Conservation (phyloP, 1,139 yeast species). For the Nadsonia starkeyi-henricii region DNA sequence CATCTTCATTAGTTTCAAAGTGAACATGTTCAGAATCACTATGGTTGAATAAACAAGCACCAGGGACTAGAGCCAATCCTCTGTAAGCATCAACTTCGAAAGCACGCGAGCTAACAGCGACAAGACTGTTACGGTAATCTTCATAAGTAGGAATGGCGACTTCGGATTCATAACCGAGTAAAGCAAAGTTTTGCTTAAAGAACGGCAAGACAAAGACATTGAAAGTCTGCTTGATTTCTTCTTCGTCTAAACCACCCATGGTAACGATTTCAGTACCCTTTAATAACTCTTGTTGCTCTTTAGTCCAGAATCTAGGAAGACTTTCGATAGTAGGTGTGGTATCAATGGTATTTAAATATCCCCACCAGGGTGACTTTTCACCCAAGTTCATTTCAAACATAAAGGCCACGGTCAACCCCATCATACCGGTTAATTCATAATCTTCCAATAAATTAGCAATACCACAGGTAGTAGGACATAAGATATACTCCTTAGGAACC, state of each 20-base stretch:
- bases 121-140: slow-evolving; percentile 21
- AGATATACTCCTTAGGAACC: slow-evolving; percentile 21
- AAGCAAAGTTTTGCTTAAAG: slow-evolving; percentile 13
- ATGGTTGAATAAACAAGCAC: slow-evolving; percentile 84
- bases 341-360: slow-evolving; percentile 45
- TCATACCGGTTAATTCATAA: slow-evolving; percentile 46
- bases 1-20: slow-evolving; percentile 58
- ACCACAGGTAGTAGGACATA: slow-evolving; percentile 30
- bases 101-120: slow-evolving; percentile 54
- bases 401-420: slow-evolving; percentile 52
- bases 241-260: slow-evolving; percentile 46
- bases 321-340: slow-evolving; percentile 15
- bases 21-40: slow-evolving; percentile 45
- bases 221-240: slow-evolving; percentile 44
- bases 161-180: slow-evolving; percentile 11
- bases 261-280: slow-evolving; percentile 56
- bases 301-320: slow-evolving; percentile 46
- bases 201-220: slow-evolving; percentile 27
- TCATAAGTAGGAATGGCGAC: slow-evolving; percentile 15
- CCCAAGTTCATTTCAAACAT: slow-evolving; percentile 51
- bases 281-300: slow-evolving; percentile 30
- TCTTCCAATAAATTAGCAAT: slow-evolving; percentile 59
- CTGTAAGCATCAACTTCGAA: slow-evolving; percentile 67
- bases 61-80: slow-evolving; percentile 70
- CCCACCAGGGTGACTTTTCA: slow-evolving; percentile 59